Conservation (phyloP, 495 filamentous ascomycete genomes). For the Hypomontagnella submonticulosa region DNA sequence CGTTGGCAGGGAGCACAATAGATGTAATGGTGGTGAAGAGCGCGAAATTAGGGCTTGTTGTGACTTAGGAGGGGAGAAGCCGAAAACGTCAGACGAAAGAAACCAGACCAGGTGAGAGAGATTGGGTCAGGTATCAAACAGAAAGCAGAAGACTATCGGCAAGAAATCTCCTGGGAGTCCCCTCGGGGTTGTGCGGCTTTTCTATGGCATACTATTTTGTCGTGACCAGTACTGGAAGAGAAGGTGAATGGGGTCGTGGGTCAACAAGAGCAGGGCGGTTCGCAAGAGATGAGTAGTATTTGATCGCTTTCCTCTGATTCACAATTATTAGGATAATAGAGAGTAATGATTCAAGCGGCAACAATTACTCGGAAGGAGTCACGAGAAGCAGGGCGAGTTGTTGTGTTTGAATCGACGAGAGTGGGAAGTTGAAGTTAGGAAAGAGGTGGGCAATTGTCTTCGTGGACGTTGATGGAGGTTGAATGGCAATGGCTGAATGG, state of each 20-base stretch:
- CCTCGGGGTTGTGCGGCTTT: constrained; percentile 18
- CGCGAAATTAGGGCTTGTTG: constrained; percentile 9
- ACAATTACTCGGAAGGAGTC: neutral
- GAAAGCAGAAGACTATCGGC: constrained; percentile 1
- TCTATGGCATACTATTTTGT: constrained; percentile 39
- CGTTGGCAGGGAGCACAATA: neutral
- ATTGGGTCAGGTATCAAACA: constrained; percentile 2
- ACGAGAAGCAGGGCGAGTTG: neutral
- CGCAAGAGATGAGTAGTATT: constrained; percentile 15
- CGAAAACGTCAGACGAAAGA: constrained; percentile 8
- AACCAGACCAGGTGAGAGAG: neutral
- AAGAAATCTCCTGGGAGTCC: constrained; percentile 18
- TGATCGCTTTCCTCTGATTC: constrained; percentile 6
- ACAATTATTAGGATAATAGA: neutral
- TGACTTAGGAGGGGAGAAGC: constrained; percentile 1
- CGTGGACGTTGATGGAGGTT: constrained; percentile 34
- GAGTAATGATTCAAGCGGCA: neutral
- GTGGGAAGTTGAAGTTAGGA: constrained; percentile 13
- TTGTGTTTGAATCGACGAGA: neutral
- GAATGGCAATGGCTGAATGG: constrained; percentile 34
- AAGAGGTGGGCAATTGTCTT: constrained; percentile 27
- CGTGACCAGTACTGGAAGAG: neutral
- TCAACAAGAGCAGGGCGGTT: neutral
- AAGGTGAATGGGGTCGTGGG: neutral
- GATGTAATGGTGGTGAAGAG: neutral